These are phyloP conservation scores for Volvox carteri DNA, from an alignment of 163 green algal genomes.

Conservation along the genomic window DNA sequence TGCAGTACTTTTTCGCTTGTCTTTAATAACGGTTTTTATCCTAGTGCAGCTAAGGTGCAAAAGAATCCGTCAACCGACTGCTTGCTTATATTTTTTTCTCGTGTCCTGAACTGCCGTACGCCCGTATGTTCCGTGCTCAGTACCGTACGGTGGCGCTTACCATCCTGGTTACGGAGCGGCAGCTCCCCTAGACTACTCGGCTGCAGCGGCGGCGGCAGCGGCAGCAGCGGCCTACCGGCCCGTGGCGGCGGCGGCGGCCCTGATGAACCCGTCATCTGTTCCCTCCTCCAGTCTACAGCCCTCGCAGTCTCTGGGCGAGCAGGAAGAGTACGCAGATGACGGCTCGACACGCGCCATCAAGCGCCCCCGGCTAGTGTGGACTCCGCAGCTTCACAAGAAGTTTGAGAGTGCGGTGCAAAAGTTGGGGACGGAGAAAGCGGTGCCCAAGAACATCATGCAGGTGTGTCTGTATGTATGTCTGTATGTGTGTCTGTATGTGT, in stretches of 20 bases:
- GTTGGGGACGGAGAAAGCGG: constrained; percentile 85
- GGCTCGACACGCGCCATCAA: constrained; percentile 75
- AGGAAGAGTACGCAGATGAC: constrained; percentile 49
- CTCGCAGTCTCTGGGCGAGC: neutral
- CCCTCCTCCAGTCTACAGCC: constrained; percentile 17
- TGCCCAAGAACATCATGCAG: constrained; percentile 94
- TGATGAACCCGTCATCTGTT: no score
- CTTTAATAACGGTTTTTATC: no score
- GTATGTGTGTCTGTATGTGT: no score
- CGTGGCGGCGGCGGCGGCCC: neutral
- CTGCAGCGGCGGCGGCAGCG: neutral
- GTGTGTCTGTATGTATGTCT: no score
- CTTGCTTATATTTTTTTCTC: no score
- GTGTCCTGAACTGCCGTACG: no score
- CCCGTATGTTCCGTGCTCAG: no score
- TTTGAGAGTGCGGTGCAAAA: constrained; percentile 92
- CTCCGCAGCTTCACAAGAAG: constrained; percentile 87
- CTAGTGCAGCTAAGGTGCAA: no score
- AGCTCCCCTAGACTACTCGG: neutral
- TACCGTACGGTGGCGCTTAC: neutral
- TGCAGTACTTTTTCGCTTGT: no score
- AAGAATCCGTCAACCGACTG: no score
- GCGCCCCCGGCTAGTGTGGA: constrained; percentile 93
- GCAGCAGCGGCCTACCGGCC: constrained; percentile 32
- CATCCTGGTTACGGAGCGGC: constrained; percentile 2